These are phyloP conservation scores for Samsoniella hepiali DNA, from an alignment of 2,329 filamentous ascomycete genomes.

Conservation along the genomic window DNA sequence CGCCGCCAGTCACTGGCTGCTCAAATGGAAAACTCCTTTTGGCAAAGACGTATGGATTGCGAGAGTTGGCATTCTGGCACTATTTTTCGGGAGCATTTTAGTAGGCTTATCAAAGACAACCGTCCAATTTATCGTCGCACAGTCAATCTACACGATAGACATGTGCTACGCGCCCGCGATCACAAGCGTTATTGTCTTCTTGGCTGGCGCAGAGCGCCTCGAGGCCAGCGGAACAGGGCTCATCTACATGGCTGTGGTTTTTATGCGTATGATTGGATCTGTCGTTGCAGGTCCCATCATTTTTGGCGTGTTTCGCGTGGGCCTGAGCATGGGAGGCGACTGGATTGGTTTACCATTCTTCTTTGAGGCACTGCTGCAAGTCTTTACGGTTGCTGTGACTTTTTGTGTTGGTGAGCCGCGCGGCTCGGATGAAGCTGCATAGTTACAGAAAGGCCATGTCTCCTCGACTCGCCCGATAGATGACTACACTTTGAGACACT, in stretches of 20 bases:
- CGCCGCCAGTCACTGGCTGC: neutral
- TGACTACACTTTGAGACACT: neutral
- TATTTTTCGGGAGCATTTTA: constrained; percentile 4
- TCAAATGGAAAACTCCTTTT: constrained; percentile 5
- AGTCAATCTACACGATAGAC: constrained; percentile 12
- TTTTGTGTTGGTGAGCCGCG: too few relatives aligned
- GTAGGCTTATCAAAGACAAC: constrained; percentile 6
- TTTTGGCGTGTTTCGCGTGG: too few relatives aligned
- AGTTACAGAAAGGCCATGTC: too few relatives aligned
- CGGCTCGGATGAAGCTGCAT: too few relatives aligned
- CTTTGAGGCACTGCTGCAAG: too few relatives aligned
- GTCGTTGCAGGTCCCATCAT: constrained; percentile 1
- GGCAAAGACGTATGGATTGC: constrained; percentile 16
- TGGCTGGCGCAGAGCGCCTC: constrained; percentile 8
- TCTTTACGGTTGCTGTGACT: too few relatives aligned
- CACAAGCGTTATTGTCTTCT: constrained; percentile 7
- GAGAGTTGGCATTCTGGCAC: constrained; percentile 4
- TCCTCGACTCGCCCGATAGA: too few relatives aligned
- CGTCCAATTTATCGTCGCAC: constrained; percentile 3
- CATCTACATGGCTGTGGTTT: neutral
- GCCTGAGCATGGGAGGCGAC: neutral
- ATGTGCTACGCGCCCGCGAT: constrained; percentile 15
- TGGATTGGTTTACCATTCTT: too few relatives aligned
- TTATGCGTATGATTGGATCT: constrained; percentile 7
- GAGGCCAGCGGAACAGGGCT: neutral